These are phyloP conservation scores for Canna indica DNA, from an alignment of 176 grass and related monocot species.

Conservation along the genomic window DNA sequence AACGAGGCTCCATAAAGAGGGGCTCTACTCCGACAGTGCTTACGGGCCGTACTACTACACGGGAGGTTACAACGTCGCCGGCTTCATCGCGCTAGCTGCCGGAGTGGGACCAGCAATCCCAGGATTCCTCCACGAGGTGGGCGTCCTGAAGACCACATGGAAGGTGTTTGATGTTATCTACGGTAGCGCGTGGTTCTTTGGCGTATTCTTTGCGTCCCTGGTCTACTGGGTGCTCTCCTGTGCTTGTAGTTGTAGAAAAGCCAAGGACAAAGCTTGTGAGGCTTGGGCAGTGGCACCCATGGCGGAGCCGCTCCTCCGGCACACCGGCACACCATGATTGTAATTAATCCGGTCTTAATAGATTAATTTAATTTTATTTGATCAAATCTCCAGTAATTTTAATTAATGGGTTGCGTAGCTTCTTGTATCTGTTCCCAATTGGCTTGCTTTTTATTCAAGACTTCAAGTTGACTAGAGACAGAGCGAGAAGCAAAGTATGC, in stretches of 20 bases:
- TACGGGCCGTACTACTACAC: conserved; percentile 34
- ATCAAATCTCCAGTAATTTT: no score
- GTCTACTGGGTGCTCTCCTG: conserved; percentile 24
- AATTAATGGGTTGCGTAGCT: no score
- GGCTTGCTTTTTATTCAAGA: no score
- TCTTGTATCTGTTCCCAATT: no score
- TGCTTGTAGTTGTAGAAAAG: background rate
- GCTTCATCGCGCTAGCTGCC: conserved; percentile 20
- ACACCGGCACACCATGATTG: background rate
- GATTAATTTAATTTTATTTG: no score
- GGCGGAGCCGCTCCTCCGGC: background rate
- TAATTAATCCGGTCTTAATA: no score
- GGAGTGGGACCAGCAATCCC: conserved; percentile 23
- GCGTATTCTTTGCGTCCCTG: conserved; percentile 18
- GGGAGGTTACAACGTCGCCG: conserved; percentile 31
- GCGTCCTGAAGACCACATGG: conserved; percentile 4
- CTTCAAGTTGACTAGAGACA: no score
- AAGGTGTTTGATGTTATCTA: conserved; percentile 24
- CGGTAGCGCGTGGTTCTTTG: conserved; percentile 33
- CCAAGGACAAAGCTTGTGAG: background rate
- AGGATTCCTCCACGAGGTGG: conserved; percentile 30
- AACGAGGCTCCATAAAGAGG: conserved; percentile 24
- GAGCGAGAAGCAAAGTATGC: no score
- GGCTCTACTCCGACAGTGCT: conserved; percentile 12
- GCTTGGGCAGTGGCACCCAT: background rate